Evolutionary conservation across 176 grass and related monocot genomes (phyloP).

Genomic region (Phyllostachys edulis): DNA sequence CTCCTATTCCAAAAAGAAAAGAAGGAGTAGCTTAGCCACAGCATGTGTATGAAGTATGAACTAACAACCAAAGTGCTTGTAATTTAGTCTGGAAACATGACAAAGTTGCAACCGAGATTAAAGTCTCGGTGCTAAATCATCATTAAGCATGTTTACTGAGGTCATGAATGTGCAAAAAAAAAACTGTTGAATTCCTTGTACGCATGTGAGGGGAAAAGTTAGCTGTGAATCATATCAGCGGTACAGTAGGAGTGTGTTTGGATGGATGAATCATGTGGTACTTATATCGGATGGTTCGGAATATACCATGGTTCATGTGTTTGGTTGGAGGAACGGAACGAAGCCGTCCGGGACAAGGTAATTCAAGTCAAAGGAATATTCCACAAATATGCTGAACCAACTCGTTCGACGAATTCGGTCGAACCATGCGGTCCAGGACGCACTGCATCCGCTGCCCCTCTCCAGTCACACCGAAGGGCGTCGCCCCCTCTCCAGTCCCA

Average conservation of each 20-base stretch:
- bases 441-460: too few relatives aligned
- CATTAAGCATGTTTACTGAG: not conserved
- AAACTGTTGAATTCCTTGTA: not conserved
- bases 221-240: not conserved
- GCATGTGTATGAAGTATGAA: not conserved
- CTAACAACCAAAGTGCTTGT: not conserved
- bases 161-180: not conserved
- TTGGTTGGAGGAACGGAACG: too few relatives aligned
- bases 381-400: too few relatives aligned
- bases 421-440: too few relatives aligned
- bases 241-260: not conserved
- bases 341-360: too few relatives aligned
- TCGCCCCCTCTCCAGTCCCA: too few relatives aligned
- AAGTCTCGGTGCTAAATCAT: not conserved
- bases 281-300: too few relatives aligned
- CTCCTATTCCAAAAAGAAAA: not conserved
- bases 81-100: not conserved
- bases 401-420: too few relatives aligned
- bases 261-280: too few relatives aligned
- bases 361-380: too few relatives aligned
- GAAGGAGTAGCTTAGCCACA: not conserved
- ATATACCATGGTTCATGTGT: too few relatives aligned
- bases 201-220: not conserved
- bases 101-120: not conserved
- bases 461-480: too few relatives aligned